phyloP scores from a whole-genome alignment of 352 stramenopile genomes.

The Thalassiosira sp. region DNA sequence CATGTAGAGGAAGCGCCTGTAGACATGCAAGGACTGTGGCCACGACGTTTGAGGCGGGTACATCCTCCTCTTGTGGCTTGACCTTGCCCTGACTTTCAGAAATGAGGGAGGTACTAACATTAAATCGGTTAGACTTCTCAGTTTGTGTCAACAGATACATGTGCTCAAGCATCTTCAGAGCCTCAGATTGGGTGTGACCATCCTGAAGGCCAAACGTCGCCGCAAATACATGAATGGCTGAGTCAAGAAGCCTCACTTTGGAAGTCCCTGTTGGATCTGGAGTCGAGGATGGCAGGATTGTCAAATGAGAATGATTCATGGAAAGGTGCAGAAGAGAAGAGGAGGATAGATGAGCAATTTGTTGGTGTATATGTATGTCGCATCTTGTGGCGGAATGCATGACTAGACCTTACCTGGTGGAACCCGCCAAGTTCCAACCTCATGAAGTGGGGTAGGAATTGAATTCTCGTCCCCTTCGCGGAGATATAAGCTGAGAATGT shows the following conservation, averaged over 20 bases:
- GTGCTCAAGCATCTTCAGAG: slow-evolving; percentile 73
- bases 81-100: slow-evolving; percentile 61
- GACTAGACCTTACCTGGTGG: no score
- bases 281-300: not conserved
- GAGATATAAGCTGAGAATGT: slow-evolving; percentile 65
- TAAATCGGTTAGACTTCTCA: slow-evolving; percentile 59
- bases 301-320: no score
- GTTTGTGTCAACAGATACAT: slow-evolving; percentile 43
- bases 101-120: slow-evolving; percentile 57
- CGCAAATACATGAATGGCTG: slow-evolving; percentile 80
- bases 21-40: slow-evolving; percentile 77
- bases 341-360: no score
- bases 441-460: slow-evolving; percentile 75
- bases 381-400: no score
- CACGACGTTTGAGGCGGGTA: slow-evolving; percentile 64
- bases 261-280: slow-evolving; percentile 66
- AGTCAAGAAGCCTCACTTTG: slow-evolving; percentile 80
- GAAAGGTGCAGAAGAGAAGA: not conserved
- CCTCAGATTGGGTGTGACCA: slow-evolving; percentile 73
- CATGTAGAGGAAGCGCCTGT: slow-evolving; percentile 75
- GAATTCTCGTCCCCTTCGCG: slow-evolving; percentile 48
- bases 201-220: slow-evolving; percentile 82
- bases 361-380: no score
- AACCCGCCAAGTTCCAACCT: slow-evolving; percentile 76
- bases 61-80: slow-evolving; percentile 60